Evolutionary conservation across 75 land plant species (phyloP), one percentile per base, ranked within the genome.

Genomic region (Chamaecyparis obtusa): DNA sequence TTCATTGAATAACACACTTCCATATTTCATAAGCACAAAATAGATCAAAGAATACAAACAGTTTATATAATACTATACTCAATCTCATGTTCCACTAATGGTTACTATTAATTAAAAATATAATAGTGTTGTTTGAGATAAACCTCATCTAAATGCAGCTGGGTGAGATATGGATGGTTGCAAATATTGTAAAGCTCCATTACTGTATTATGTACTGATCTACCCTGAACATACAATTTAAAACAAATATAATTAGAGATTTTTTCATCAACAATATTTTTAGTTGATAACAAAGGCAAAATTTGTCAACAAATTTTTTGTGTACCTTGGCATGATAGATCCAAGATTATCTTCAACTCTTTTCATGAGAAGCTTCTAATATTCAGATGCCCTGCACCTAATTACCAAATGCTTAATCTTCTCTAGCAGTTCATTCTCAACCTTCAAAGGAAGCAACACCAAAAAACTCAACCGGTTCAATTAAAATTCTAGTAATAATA

Each of bases 151-250:
- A 94, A 87, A 92, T 98, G 99, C 56, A 98, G 94, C 85, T 98
- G 99, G 88, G 99, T 98, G 39, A 98, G 91, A 91, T 97, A 98
- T 79, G 99, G 99, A 90, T 98, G 99, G 88, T 98, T 98, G 92
- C 99, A 98, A 48, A 98, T 98, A 84, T 98, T 98, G n/a, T 99
- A 99, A 48, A 97, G 94, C 92, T 98, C 99, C 96, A 98, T 97
- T 49, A 98, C 99, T 84, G 99, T 94, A 79, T 98, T 98, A 69
- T 98, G 99, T 33, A 98, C 94, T 54, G 99, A 89, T 55, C 99
- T 95, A 76, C 87, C 96, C 99, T 98, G 92, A 85, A 71, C 24
- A 87, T 43, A 51, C 44, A 77, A 21, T 64, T 32, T 17, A 43
- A 55, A 79, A 51, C 33, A 54, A n/a, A 39, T 36, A 4, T 72